These are phyloP conservation scores for Daldinia eschscholtzii DNA, from an alignment of 2,329 filamentous ascomycete species.

Conservation along the genomic window DNA sequence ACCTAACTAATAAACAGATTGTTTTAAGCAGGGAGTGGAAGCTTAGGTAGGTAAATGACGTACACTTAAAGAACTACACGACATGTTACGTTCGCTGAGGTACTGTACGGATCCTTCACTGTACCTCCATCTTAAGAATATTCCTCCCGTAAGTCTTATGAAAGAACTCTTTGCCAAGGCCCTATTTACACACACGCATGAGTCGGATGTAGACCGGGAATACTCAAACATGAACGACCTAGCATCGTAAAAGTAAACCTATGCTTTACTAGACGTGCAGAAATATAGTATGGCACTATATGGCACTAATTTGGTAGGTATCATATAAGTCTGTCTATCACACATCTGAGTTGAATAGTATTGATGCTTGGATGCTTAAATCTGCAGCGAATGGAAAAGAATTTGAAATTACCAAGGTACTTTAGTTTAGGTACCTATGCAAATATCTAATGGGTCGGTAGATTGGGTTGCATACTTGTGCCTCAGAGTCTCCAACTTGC, in stretches of 20 bases:
- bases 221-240: conserved; percentile 14
- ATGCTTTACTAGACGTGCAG: background rate
- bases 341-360: background rate
- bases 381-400: conserved; percentile 18
- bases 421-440: too few species aligned
- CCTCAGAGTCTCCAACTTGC: conserved; percentile 38
- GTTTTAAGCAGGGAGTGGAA: background rate
- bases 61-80: background rate
- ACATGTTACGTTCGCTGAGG: background rate
- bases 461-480: conserved; percentile 35
- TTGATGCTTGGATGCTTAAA: conserved; percentile 2
- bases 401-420: background rate
- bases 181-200: conserved; percentile 9
- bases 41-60: background rate
- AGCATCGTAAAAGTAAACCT: conserved; percentile 8
- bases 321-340: background rate
- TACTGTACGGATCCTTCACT: background rate
- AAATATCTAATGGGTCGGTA: conserved; percentile 22
- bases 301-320: background rate
- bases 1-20: background rate
- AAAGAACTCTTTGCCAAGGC: conserved; percentile 29
- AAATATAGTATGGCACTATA: conserved; percentile 2
- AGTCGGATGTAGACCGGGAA: conserved; percentile 25
- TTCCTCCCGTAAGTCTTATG: conserved; percentile 13
- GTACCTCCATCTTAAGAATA: background rate